phyloP scores from a whole-genome alignment of 805 yeast species.

The Candida vartiovaarae region DNA sequence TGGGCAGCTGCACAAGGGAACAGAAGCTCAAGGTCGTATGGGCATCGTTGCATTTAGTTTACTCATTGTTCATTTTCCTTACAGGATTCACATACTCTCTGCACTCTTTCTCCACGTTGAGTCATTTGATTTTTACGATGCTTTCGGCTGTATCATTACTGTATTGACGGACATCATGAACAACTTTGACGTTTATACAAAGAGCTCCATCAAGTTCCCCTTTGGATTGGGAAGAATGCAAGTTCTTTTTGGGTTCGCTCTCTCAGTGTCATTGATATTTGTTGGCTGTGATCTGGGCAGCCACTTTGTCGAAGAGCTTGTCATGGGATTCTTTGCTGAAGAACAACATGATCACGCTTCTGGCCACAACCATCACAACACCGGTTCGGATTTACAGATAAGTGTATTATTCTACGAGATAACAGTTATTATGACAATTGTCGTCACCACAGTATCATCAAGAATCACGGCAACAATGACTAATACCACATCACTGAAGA shows the following conservation, averaged over 20 bases:
- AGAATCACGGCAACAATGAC: slow-evolving; percentile 7
- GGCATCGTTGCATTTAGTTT: slow-evolving; percentile 48
- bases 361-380: slow-evolving; percentile 24
- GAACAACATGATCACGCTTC: slow-evolving; percentile 6
- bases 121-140: slow-evolving; percentile 88
- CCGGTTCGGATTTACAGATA: slow-evolving; percentile 13
- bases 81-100: slow-evolving; percentile 53
- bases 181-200: slow-evolving; percentile 91
- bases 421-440: slow-evolving; percentile 20
- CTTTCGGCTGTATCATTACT: slow-evolving; percentile 64
- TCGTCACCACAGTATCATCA: slow-evolving; percentile 30
- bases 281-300: slow-evolving; percentile 87
- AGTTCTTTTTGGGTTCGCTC: slow-evolving; percentile 80
- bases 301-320: slow-evolving; percentile 74
- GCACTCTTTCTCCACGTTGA: slow-evolving; percentile 62
- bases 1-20: slow-evolving; percentile 46
- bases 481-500: slow-evolving; percentile 4
- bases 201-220: slow-evolving; percentile 75
- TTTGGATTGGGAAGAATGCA: slow-evolving; percentile 92
- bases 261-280: slow-evolving; percentile 77
- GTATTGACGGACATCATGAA: slow-evolving; percentile 72
- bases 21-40: slow-evolving; percentile 57
- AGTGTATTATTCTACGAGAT: slow-evolving; percentile 25
- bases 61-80: slow-evolving; percentile 50
- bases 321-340: slow-evolving; percentile 23